Conservation (phyloP, 163 green algal genomes). For the Scenedesmus sp. region DNA sequence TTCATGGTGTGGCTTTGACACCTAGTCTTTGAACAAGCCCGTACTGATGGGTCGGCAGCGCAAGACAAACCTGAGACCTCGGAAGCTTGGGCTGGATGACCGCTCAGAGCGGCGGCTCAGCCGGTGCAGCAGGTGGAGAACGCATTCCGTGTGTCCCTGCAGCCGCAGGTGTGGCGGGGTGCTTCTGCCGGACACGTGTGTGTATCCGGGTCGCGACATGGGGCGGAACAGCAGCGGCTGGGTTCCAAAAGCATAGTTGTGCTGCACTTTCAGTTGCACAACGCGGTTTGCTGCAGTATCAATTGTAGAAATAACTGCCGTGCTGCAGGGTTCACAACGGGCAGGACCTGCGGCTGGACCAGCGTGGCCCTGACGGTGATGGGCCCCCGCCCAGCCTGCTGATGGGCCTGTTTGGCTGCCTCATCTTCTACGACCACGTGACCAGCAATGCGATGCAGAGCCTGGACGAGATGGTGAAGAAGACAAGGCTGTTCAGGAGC, state of each 20-base stretch:
- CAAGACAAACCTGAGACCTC: too few relatives aligned
- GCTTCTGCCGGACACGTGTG: too few relatives aligned
- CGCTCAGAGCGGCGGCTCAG: neutral
- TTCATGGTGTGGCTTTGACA: neutral
- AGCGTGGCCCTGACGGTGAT: neutral
- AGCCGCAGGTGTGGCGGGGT: too few relatives aligned
- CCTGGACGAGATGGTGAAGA: neutral
- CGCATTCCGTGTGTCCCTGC: too few relatives aligned
- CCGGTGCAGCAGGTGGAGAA: neutral
- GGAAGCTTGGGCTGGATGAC: neutral
- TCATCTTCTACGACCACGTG: constrained; percentile 53
- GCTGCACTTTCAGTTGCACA: neutral
- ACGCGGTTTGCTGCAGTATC: too few relatives aligned
- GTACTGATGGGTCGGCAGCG: too few relatives aligned
- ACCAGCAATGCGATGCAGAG: constrained; percentile 22
- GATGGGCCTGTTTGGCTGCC: constrained; percentile 49
- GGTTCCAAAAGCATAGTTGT: neutral
- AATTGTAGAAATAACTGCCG: neutral
- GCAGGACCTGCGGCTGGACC: constrained; percentile 36
- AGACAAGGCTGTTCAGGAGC: constrained; percentile 4
- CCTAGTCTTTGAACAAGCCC: too few relatives aligned
- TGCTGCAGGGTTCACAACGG: constrained; percentile 49
- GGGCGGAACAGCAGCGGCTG: too few relatives aligned
- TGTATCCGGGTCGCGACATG: too few relatives aligned
- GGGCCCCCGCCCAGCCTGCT: constrained; percentile 12